Evolutionary conservation across 2,329 filamentous ascomycete genomes (phyloP), one percentile per base, ranked within the genome.

Genomic region (Aspergillus niger): DNA sequence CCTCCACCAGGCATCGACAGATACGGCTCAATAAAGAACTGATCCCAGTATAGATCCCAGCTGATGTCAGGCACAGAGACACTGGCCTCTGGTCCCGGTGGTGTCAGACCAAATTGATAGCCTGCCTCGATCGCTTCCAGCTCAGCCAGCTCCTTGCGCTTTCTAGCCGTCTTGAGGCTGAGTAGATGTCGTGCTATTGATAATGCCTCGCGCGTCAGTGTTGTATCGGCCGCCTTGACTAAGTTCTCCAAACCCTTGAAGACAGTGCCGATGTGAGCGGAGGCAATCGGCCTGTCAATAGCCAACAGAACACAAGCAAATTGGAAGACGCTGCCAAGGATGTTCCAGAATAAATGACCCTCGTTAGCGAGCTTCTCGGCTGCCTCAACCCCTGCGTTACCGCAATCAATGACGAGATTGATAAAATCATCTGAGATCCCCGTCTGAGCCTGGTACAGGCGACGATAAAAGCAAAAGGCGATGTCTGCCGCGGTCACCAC

Each of bases 401-500:
- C 71, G 49, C 49, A 64, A 30, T 69, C 51, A 51, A 73, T 71
- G 52, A 73, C 8, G 2, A 69, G 22, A 3, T 65, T 10, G 7
- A 71, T 65, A 7, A 61, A 22, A 0, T 72, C 67, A 17, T 71
- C 66, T 26, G 70, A 11, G 52, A 71, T 63, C 39, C 57, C 3
- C 3, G 13, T 36, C 28, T 72, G 72, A 41, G 69, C 62, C 57
- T 73, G 70, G 54, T 73, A 73, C 50, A 72, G 22, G 24, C 70
- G 71, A 38, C 72, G 67, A 63, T 73, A 74, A 66, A 74, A 73
- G 56, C 71, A 73, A 41, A 73, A 68, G 5, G 67, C 69, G 17
- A 74, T 51, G 5, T 73, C 71, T 8, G 71, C 71, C 57, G 69
- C 73, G 1, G 72, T 73, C 26, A 67, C 65, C 1, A 69, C 60